Base-by-base conservation (phyloP, 2,329 filamentous ascomycete genomes). In the Phialocephala subalpina region DNA sequence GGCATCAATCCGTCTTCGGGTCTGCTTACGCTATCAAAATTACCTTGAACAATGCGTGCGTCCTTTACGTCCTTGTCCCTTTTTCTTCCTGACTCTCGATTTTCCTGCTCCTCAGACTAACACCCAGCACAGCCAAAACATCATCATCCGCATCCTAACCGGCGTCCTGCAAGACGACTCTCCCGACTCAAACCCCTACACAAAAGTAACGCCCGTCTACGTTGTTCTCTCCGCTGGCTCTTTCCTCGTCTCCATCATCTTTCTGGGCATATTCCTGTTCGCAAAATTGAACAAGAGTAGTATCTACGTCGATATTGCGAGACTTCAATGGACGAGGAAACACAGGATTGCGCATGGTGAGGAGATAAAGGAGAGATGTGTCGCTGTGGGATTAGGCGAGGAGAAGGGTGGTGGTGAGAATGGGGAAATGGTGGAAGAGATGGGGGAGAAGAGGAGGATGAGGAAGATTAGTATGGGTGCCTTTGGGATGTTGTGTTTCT, bases 11-110 rank as follows among this genome's bases (percentile, higher is more conserved):
- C 2, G 84, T 87, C 0, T 90, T 89, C 65, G 87, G 87, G 0
- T 84, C 85, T 0, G 87, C 84, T 0, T 89, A 89, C 66, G 81
- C 85, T 0, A 75, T 88, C 63, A 90, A 90, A 65, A 83, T 89
- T 40, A 84, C 84, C 25, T 85, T 88, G 72, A 89, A 89, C 72
- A 90, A 90, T 63, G 78, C 80, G 80, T 81, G 71, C 62, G 78
- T 63, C 66, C 35, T 40, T 8, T 22, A 3, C 11, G 2, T 7
- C 33, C 35, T 18, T 47, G 9, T 14, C 20, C 14, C 11, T 29
- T 11, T 6, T 5, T 27, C 25, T 58, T 22, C 16, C 18, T 12
- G 18, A 47, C 22, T 18, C 20, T 18, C 25, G 47, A 29, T 27
- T 53, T 47, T 49, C 6, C 22, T n/a, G n/a, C n/a, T n/a, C n/a